Conservation (phyloP, 1,284 basidiomycete genomes). For the Cerioporus squamosus region DNA sequence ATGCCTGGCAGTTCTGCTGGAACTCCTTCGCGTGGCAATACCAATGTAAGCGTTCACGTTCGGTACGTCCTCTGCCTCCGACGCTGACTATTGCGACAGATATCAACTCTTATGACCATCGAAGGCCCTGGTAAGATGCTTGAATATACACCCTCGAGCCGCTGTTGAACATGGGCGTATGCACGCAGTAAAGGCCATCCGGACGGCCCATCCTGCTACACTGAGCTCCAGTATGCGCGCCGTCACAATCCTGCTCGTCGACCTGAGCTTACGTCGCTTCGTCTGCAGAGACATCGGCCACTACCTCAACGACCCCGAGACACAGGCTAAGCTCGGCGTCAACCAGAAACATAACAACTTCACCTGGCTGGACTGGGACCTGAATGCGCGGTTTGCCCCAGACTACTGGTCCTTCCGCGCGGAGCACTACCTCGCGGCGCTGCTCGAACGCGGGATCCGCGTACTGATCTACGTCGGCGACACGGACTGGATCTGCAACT, state of each 20-base stretch:
- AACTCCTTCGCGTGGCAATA: constrained; percentile 20
- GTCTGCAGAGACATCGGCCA: constrained; percentile 46
- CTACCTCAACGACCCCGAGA: constrained; percentile 60
- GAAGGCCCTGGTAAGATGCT: neutral
- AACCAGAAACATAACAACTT: constrained; percentile 52
- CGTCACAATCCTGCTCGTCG: no score
- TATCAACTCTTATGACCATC: neutral
- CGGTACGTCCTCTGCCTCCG: no score
- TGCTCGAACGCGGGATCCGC: constrained; percentile 77
- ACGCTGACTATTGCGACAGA: neutral
- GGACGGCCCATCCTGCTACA: constrained; percentile 29
- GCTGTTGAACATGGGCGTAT: no score
- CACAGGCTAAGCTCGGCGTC: constrained; percentile 64
- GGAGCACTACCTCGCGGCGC: constrained; percentile 61
- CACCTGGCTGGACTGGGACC: constrained; percentile 44
- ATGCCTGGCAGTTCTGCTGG: constrained; percentile 43
- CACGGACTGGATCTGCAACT: constrained; percentile 79
- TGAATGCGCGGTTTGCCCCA: neutral
- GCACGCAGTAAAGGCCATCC: neutral
- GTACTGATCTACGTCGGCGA: constrained; percentile 79
- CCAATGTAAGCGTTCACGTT: neutral
- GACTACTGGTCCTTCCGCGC: constrained; percentile 40
- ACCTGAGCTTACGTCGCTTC: no score
- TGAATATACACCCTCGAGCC: no score
- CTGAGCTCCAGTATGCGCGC: constrained; percentile 21